Evolutionary conservation across 148 eudicot genomes (phyloP), one percentile per base, ranked within the genome.

Genomic region (Talinum fruticosum): DNA sequence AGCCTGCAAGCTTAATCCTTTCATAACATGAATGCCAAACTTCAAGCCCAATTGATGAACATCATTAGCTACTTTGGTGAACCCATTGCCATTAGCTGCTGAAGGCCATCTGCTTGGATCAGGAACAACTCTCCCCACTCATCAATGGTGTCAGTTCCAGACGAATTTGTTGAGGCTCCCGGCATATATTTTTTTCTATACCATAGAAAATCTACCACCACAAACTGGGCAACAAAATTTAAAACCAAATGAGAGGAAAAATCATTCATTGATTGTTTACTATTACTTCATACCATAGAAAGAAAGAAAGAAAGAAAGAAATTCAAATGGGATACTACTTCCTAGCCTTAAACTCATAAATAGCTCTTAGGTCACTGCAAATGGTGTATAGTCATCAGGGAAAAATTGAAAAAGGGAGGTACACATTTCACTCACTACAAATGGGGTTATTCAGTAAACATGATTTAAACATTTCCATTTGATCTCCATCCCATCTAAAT

Each of bases 1-100:
- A 66, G 69, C 69, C 37, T 66, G 69, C 1, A 66, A 15, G 37
- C 37, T 66, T 33, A 66, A 66, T 66, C 69, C 69, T 28, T 34
- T 66, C 69, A 66, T 66, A 33, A 66, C 69, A 66, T 66, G 69
- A 33, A 66, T 66, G 23, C 69, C 69, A 33, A 66, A 66, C 35
- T 66, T 66, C 69, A 66, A 66, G 37, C 69, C 69, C 69, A 66
- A 30, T 66, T 66, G 36, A 66, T 66, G 69, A 32, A 66, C 69
- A 14, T 16, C 23, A 3, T 66, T 16, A 66, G 69, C 69, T 13
- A 66, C 69, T 66, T 66, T 1, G 35, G 69, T 66, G 32, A 66
- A 66, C 3, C 69, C 69, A 30, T 66, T 66, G 69, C 69, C 69
- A 33, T 66, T 32, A 0, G 24, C 18, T 66, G 69, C 69, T 33